Base-by-base conservation (phyloP, 169 alveolate species). In the Plasmodium falciparum region DNA sequence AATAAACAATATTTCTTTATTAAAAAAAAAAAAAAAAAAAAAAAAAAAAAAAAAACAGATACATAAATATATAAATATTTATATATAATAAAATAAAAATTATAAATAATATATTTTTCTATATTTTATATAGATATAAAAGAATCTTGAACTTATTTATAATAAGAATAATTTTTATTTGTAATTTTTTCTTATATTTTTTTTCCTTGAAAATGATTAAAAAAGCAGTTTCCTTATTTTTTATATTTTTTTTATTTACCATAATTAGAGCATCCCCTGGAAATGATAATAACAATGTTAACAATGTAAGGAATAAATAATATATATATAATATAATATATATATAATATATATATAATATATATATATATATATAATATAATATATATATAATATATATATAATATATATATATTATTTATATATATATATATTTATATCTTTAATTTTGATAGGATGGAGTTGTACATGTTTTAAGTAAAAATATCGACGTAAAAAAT, bases 401-500 rank as follows among this genome's bases (percentile, higher is more conserved):
- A 11, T 69, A n/a, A n/a, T n/a, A n/a, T n/a, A n/a, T n/a, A n/a
- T n/a, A n/a, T n/a, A n/a, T n/a, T n/a, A n/a, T n/a, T n/a, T n/a
- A n/a, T n/a, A n/a, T n/a, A n/a, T n/a, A n/a, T n/a, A n/a, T 15
- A 22, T 15, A 3, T 43, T 1, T 1, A 13, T 43, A 33, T 45
- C 2, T 43, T 29, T 67, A 15, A 20, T 69, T 11, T 24, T 24
- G 11, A 52, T 12, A 69, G 91, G 91, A 85, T 29, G 88, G 91
- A 22, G 58, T 20, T 7, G 71, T 80, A 6, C 74, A 70, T 26
- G n/a, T 85, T 4, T 43, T 85, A 8, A 85, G 88, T 0, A 85
- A 85, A 59, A 39, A 85, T 50, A 85, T 85, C 3, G 86, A 85
- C 71, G 11, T 85, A 39, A 71, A 69, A n/a, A 63, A 70, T 15